phyloP scores from a whole-genome alignment of 495 filamentous ascomycete genomes.

The Evansstolkia leycettana region DNA sequence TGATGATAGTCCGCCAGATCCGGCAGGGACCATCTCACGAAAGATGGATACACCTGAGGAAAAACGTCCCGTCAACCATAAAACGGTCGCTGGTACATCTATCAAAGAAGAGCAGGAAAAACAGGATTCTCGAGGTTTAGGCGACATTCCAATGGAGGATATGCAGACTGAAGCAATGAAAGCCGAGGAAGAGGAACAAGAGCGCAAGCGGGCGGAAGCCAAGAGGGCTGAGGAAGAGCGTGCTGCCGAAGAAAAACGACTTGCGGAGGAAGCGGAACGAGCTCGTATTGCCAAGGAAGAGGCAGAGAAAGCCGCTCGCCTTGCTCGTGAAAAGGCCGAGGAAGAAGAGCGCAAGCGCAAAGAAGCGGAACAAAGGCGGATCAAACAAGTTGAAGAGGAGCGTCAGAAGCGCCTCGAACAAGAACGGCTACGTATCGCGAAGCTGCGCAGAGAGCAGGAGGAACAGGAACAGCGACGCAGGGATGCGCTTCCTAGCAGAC shows the following conservation, averaged over 20 bases:
- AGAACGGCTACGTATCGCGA: slow-evolving; percentile 41
- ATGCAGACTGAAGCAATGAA: slow-evolving; percentile 10
- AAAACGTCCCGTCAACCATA: background rate
- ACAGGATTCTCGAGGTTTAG: slow-evolving; percentile 12
- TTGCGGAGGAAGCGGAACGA: slow-evolving; percentile 35
- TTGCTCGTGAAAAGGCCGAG: slow-evolving; percentile 35
- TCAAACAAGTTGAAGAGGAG: slow-evolving; percentile 43
- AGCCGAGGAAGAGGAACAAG: slow-evolving; percentile 28
- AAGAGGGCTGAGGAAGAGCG: slow-evolving; percentile 11
- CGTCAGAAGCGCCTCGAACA: slow-evolving; percentile 40
- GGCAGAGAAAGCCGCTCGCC: slow-evolving; percentile 28
- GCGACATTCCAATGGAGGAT: slow-evolving; percentile 20
- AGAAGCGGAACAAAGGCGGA: slow-evolving; percentile 38
- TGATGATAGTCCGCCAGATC: slow-evolving; percentile 8
- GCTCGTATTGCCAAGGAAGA: slow-evolving; percentile 29
- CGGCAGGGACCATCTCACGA: slow-evolving; percentile 1
- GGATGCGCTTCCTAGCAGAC: slow-evolving; percentile 41
- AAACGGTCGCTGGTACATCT: slow-evolving; percentile 7
- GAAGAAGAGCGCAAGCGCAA: slow-evolving; percentile 41
- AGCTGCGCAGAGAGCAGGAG: slow-evolving; percentile 37
- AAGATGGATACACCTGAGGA: slow-evolving; percentile 2
- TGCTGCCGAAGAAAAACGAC: slow-evolving; percentile 24
- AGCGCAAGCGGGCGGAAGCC: slow-evolving; percentile 21
- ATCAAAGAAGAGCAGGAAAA: slow-evolving; percentile 23
- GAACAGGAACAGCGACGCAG: slow-evolving; percentile 44